Conservation (phyloP, 352 stramenopile genomes). For the Globisporangium uncinulatum region DNA sequence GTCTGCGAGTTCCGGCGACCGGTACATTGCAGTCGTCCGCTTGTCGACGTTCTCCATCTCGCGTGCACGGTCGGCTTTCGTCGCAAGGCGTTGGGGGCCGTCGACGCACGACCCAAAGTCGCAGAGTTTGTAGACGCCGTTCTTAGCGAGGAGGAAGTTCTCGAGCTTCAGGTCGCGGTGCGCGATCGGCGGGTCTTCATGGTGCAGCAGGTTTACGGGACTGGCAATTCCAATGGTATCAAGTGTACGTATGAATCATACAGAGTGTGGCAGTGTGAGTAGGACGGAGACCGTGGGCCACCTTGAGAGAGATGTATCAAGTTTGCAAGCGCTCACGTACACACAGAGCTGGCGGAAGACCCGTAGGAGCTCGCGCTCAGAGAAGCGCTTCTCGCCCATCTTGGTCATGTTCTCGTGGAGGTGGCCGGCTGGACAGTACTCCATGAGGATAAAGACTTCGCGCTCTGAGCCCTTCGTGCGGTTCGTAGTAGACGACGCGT, state of each 20-base stretch:
- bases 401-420: slow-evolving; percentile 91
- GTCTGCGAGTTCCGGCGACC: slow-evolving; percentile 96
- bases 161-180: slow-evolving; percentile 97
- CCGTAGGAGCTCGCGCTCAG: slow-evolving; percentile 52
- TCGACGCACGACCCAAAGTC: slow-evolving; percentile 94
- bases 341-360: slow-evolving; percentile 73
- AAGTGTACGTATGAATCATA: too few relatives aligned
- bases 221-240: slow-evolving; percentile 12
- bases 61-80: slow-evolving; percentile 75
- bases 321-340: slow-evolving; percentile 24
- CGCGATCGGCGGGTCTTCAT: slow-evolving; percentile 87
- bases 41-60: slow-evolving; percentile 94
- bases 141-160: slow-evolving; percentile 92
- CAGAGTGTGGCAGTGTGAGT: neutral
- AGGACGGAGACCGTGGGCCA: too few relatives aligned
- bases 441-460: slow-evolving; percentile 96
- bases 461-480: slow-evolving; percentile 32
- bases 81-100: slow-evolving; percentile 65
- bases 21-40: slow-evolving; percentile 97
- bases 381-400: slow-evolving; percentile 72
- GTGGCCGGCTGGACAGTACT: slow-evolving; percentile 93
- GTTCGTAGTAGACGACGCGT: slow-evolving; percentile 48
- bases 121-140: slow-evolving; percentile 92
- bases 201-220: slow-evolving; percentile 54
- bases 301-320: too few relatives aligned